A percentile compares a stretch with the other conserved stretches of the same genome.
Evolutionary conservation across 192 early-diverging fungal genomes (phyloP).

Genomic region (Backusella parvicylindrica): DNA sequence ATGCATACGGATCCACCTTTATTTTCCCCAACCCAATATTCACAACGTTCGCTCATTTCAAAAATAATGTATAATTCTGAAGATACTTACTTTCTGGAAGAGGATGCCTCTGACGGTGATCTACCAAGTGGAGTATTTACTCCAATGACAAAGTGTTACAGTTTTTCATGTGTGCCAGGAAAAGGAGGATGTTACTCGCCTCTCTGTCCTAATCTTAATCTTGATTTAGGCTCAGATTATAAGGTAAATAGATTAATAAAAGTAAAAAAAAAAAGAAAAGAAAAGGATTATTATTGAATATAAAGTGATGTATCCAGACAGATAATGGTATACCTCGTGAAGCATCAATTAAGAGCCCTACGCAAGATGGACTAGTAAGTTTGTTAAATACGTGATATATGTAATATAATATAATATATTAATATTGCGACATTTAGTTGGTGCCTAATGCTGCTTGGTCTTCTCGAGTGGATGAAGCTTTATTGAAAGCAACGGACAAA

Average conservation of each 20-base stretch:
- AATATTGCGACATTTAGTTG: background rate
- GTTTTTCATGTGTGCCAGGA: conserved; percentile 13
- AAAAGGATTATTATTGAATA: background rate
- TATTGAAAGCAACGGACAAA: conserved; percentile 67
- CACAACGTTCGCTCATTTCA: conserved; percentile 24
- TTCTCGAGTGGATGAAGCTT: conserved; percentile 65
- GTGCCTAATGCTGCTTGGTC: conserved; percentile 57
- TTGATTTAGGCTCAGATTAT: background rate
- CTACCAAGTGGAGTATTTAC: conserved; percentile 86
- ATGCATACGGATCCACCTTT: conserved; percentile 27
- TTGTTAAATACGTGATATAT: background rate
- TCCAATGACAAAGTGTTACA: conserved; percentile 84
- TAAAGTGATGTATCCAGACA: background rate
- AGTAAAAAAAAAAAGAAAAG: background rate
- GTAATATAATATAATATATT: background rate
- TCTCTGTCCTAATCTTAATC: conserved; percentile 25
- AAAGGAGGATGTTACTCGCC: conserved; percentile 30
- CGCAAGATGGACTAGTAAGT: background rate
- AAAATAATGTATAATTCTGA: conserved; percentile 34
- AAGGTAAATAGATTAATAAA: background rate
- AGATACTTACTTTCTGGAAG: conserved; percentile 31
- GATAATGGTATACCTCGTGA: background rate
- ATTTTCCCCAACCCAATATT: conserved; percentile 22
- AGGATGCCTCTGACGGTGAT: conserved; percentile 32
- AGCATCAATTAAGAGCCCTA: background rate